These are phyloP conservation scores for Fusarium continuum DNA, from an alignment of 2,329 filamentous ascomycete genomes.

Conservation along the genomic window DNA sequence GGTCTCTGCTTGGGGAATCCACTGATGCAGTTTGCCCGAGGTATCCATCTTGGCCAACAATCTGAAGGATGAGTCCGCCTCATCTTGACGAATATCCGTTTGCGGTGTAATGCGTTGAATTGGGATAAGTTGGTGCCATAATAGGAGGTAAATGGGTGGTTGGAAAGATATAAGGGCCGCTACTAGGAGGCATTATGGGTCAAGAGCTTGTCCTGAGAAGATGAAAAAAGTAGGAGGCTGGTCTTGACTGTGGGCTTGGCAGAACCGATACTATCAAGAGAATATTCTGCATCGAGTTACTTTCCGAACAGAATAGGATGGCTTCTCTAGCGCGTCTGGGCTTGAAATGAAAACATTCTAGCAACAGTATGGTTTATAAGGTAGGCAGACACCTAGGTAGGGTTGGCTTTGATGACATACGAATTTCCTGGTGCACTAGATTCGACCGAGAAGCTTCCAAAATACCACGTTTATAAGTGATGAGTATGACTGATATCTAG, in stretches of 20 bases:
- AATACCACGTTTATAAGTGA: not conserved
- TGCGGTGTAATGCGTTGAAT: not conserved
- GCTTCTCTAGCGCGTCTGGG: too few species aligned
- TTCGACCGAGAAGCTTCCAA: not conserved
- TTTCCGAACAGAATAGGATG: not conserved
- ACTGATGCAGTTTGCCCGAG: not conserved
- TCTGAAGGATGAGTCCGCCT: not conserved
- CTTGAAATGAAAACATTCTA: too few species aligned
- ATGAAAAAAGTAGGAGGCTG: constrained; percentile 17
- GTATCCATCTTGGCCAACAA: not conserved
- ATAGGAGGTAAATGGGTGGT: not conserved
- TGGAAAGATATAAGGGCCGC: not conserved
- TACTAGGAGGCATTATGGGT: not conserved
- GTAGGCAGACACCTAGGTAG: too few species aligned
- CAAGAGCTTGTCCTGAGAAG: not conserved
- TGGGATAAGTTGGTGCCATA: not conserved
- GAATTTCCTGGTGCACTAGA: too few species aligned
- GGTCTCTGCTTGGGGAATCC: not conserved
- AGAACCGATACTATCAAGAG: not conserved
- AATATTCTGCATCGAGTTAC: not conserved
- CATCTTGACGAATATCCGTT: not conserved
- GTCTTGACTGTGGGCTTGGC: constrained; percentile 2
- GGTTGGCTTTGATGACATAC: too few species aligned
- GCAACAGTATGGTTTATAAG: too few species aligned
- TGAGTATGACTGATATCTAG: not conserved